Conservation (phyloP, 805 yeast genomes). For the Metschnikowia picachoensis region DNA sequence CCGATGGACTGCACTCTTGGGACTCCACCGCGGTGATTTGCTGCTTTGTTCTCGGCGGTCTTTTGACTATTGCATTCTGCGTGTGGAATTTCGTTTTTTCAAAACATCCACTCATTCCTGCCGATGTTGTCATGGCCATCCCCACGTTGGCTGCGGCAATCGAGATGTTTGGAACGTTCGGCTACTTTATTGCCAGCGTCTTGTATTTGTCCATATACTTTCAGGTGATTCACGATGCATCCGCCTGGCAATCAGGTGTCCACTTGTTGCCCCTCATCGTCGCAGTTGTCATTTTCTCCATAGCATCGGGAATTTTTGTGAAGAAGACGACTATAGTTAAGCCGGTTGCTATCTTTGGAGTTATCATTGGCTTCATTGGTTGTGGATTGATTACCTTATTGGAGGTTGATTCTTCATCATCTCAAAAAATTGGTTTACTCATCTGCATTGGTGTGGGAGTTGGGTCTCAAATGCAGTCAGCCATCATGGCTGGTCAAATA, state of each 20-base stretch:
- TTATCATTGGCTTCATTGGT: slow-evolving; percentile 38
- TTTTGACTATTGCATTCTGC: slow-evolving; percentile 15
- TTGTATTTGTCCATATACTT: slow-evolving; percentile 44
- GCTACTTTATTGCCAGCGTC: slow-evolving; percentile 18
- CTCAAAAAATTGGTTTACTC: slow-evolving; percentile 42
- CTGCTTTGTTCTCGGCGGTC: slow-evolving; percentile 23
- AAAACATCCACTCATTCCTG: slow-evolving; percentile 19
- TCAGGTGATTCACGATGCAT: slow-evolving; percentile 42
- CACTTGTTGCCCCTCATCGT: slow-evolving; percentile 42
- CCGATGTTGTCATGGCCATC: slow-evolving; percentile 13
- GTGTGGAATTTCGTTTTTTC: slow-evolving; percentile 20
- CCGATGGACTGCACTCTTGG: slow-evolving; percentile 20
- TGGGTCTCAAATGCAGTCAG: slow-evolving; percentile 47
- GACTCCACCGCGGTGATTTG: slow-evolving; percentile 22
- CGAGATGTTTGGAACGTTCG: slow-evolving; percentile 15
- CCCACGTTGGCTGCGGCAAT: slow-evolving; percentile 16
- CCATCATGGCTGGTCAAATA: slow-evolving; percentile 43
- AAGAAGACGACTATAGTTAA: slow-evolving; percentile 39
- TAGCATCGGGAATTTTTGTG: slow-evolving; percentile 35
- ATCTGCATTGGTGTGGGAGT: slow-evolving; percentile 45
- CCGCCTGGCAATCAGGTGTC: slow-evolving; percentile 45
- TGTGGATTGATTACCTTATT: slow-evolving; percentile 43
- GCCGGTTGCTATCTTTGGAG: slow-evolving; percentile 36
- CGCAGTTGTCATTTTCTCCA: slow-evolving; percentile 35
- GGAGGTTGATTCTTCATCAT: slow-evolving; percentile 30